Base-by-base conservation (phyloP, 1,284 basidiomycete species). In the Puccinia coronata region DNA sequence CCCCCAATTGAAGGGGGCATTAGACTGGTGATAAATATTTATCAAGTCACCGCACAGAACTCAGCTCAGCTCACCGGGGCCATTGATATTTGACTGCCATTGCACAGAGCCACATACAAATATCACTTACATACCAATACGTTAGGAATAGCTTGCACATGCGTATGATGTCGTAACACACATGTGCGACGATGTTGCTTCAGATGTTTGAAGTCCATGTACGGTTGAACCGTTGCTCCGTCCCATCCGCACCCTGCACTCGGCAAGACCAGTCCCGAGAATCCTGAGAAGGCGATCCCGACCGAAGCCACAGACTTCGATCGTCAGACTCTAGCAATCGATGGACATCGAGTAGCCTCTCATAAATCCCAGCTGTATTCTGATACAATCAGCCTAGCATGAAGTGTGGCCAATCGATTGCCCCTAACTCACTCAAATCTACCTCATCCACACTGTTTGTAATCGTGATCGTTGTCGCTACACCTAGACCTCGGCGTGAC, bases 131-230 rank as follows among this genome's bases (percentile, higher is more conserved):
- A 4, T 57, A n/a, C n/a, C n/a, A 16, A n/a, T 28, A n/a, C n/a
- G n/a, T n/a, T n/a, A n/a, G n/a, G n/a, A n/a, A 28, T 28, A n/a
- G 51, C 43, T 47, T 47, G 43, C 51, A 53, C n/a, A n/a, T n/a
- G n/a, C 12, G 51, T 23, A 53, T 11, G 51, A 53, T 11, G 51
- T 16, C 23, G 51, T 53, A 18, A n/a, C n/a, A 18, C 23, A 53
- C 51, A 53, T 53, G 51, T 53, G 51, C 14, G 14, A 11, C 25
- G 9, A 47, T 47, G 43, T 47, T 47, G 9, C 43, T 8, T 57
- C 31, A 8, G 25, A 57, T 57, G 55, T 57, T 57, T 57, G 55
- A 57, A 28, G 55, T 28, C n/a, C 55, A 57, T 57, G 55, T 57
- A 57, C 57, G 57, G 28, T 16, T 59, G 28, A 59, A 59, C 57